Evolutionary conservation across 139 green algal genomes (phyloP), one percentile per base, ranked within the genome.

Genomic region (Chlorella sorokiniana): DNA sequence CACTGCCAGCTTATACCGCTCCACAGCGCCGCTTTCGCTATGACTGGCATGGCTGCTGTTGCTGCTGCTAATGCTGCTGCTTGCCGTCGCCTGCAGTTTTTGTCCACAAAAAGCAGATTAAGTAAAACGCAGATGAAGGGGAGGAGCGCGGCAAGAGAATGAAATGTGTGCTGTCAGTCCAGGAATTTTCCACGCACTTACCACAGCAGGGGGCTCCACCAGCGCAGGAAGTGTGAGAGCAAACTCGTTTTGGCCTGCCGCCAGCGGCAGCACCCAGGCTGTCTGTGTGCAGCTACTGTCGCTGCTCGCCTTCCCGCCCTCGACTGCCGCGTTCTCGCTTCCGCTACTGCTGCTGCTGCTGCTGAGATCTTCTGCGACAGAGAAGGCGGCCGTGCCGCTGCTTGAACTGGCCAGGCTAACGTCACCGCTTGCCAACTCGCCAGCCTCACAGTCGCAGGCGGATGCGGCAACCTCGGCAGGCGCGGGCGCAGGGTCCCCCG

Each of bases 221-320:
- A n/a, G n/a, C 18, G 76, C 37, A 2, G 48, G 69, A 42, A 87
- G 42, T 0, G 35, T 61, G 23, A 90, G 35, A 40, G 37, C 79
- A 35, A 90, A 90, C 6, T 75, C 22, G 56, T 90, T 90, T 76
- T 90, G 86, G 6, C 86, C 86, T 25, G 76, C 25, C 44, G 56
- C 59, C 69, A 90, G 69, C 8, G 44, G 23, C 75, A 90, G 76
- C 64, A 72, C 40, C 75, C 78, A 90, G 16, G 83, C 72, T 23
- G 40, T 35, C 14, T 84, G 56, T 2, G n/a, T 23, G 37, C 85
- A 89, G 29, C 69, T 33, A 6, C 31, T 68, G 8, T 73, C 31
- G 20, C 33, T 25, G 3, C 29, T 25, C 27, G 25, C 31, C 45
- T 42, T n/a, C n/a, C n/a, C 68, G 51, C 25, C 70, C 22, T 64